Conservation (phyloP, 2,329 filamentous ascomycete genomes). For the Monilinia aucupariae region DNA sequence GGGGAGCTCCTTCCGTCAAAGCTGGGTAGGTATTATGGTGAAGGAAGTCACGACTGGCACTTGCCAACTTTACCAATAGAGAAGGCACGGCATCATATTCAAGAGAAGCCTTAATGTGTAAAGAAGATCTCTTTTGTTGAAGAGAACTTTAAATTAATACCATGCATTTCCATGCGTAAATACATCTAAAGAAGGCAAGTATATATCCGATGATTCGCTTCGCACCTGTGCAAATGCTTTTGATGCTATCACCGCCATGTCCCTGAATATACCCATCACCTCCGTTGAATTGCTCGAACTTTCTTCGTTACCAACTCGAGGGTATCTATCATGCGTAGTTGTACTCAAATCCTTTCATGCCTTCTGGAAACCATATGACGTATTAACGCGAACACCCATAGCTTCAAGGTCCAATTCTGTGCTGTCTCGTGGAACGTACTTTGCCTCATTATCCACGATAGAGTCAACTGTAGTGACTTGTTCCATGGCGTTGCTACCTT, state of each 20-base stretch:
- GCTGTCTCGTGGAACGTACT: constrained; percentile 24
- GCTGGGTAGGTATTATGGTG: not conserved
- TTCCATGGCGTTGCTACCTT: constrained; percentile 19
- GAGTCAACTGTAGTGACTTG: constrained; percentile 20
- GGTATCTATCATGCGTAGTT: not conserved
- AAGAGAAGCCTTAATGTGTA: not conserved
- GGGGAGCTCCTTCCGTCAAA: not conserved
- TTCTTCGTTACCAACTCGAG: not conserved
- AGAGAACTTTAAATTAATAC: not conserved
- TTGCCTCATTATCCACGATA: constrained; percentile 7
- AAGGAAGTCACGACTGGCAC: constrained; percentile 4
- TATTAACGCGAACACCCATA: constrained; percentile 30
- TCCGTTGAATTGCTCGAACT: not conserved
- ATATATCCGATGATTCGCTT: not conserved
- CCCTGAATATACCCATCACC: not conserved
- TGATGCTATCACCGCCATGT: not conserved
- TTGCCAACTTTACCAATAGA: not conserved
- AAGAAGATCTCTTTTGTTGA: not conserved
- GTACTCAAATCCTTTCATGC: not conserved
- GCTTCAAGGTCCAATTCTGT: constrained; percentile 30
- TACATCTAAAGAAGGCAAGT: not conserved
- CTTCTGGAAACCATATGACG: constrained; percentile 26
- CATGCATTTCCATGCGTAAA: not conserved
- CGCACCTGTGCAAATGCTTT: not conserved
- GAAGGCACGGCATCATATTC: not conserved